A percentile compares a stretch with the other conserved stretches of the same genome.
Evolutionary conservation across 2,329 filamentous ascomycete species (phyloP).

Genomic region (Ceratocystiopsis sp.): DNA sequence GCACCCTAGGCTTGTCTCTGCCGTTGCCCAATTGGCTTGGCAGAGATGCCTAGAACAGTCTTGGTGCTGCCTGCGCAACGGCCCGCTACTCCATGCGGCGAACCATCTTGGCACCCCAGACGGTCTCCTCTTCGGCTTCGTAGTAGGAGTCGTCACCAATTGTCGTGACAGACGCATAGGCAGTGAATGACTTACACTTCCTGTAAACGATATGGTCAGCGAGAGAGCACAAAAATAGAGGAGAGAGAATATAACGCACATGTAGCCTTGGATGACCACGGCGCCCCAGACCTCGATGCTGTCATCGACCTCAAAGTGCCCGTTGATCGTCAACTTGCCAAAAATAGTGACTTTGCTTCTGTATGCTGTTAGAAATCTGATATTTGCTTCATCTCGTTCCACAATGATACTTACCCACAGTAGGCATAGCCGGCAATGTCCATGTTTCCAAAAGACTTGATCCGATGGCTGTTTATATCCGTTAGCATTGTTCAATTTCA

Average conservation of each 20-base stretch:
- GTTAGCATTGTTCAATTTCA: too few relatives aligned
- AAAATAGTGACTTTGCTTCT: slow-evolving; percentile 29
- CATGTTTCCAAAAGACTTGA: slow-evolving; percentile 31
- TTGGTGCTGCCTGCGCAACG: too few relatives aligned
- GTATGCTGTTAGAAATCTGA: neutral
- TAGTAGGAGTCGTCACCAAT: slow-evolving; percentile 28
- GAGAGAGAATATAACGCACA: slow-evolving; percentile 17
- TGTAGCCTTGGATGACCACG: slow-evolving; percentile 25
- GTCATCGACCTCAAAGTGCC: slow-evolving; percentile 24
- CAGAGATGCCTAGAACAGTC: too few relatives aligned
- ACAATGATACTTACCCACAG: slow-evolving; percentile 18
- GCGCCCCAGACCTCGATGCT: slow-evolving; percentile 29
- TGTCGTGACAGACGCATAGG: slow-evolving; percentile 29
- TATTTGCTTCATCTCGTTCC: neutral
- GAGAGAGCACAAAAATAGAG: neutral
- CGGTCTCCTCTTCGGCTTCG: slow-evolving; percentile 24
- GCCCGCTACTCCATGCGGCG: slow-evolving; percentile 17
- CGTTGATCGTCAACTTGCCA: slow-evolving; percentile 27
- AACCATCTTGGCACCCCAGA: slow-evolving; percentile 25
- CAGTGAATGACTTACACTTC: slow-evolving; percentile 25
- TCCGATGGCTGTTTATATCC: slow-evolving; percentile 17
- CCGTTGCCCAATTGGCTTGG: too few relatives aligned
- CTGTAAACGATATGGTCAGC: slow-evolving; percentile 7
- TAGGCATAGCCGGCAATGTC: slow-evolving; percentile 21
- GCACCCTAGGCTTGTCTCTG: too few relatives aligned